These are phyloP conservation scores for Daldinia eschscholtzii DNA, from an alignment of 2,329 filamentous ascomycete species.

Conservation along the genomic window DNA sequence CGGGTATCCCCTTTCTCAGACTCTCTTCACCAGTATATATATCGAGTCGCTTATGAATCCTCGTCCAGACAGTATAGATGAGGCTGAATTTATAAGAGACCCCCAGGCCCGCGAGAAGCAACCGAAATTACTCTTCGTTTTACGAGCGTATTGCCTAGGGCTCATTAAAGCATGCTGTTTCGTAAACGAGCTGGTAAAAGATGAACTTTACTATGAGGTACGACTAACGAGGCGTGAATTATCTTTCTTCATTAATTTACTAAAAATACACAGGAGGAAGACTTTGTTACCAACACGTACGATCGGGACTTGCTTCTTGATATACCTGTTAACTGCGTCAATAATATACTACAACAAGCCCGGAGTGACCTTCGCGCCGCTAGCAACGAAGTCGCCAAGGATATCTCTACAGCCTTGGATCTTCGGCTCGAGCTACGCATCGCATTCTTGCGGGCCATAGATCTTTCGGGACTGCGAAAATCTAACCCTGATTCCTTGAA, in stretches of 20 bases:
- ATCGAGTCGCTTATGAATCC: slow-evolving; percentile 85
- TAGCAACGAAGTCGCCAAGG: slow-evolving; percentile 47
- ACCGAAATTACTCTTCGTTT: slow-evolving; percentile 69
- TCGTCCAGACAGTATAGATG: slow-evolving; percentile 70
- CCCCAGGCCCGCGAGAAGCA: slow-evolving; percentile 49
- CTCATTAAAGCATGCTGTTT: slow-evolving; percentile 85
- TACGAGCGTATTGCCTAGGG: slow-evolving; percentile 88
- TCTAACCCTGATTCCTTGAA: slow-evolving; percentile 61
- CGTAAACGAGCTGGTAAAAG: slow-evolving; percentile 80
- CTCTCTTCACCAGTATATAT: slow-evolving; percentile 91
- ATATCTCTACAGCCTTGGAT: slow-evolving; percentile 68
- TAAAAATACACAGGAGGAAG: slow-evolving; percentile 77
- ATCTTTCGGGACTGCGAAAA: slow-evolving; percentile 61
- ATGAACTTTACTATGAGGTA: slow-evolving; percentile 93
- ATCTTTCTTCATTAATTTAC: slow-evolving; percentile 1
- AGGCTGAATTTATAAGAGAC: slow-evolving; percentile 72
- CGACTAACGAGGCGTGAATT: slow-evolving; percentile 32
- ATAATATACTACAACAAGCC: slow-evolving; percentile 62
- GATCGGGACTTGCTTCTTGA: slow-evolving; percentile 79
- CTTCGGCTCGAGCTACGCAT: slow-evolving; percentile 76
- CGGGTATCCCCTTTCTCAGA: slow-evolving; percentile 95
- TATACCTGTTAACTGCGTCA: slow-evolving; percentile 69
- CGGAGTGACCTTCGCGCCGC: slow-evolving; percentile 55
- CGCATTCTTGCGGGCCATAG: slow-evolving; percentile 68
- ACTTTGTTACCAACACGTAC: slow-evolving; percentile 94